Evolutionary conservation across 768 basidiomycete genomes (phyloP), one percentile per base, ranked within the genome.

Genomic region (Neoboletus magnificus): DNA sequence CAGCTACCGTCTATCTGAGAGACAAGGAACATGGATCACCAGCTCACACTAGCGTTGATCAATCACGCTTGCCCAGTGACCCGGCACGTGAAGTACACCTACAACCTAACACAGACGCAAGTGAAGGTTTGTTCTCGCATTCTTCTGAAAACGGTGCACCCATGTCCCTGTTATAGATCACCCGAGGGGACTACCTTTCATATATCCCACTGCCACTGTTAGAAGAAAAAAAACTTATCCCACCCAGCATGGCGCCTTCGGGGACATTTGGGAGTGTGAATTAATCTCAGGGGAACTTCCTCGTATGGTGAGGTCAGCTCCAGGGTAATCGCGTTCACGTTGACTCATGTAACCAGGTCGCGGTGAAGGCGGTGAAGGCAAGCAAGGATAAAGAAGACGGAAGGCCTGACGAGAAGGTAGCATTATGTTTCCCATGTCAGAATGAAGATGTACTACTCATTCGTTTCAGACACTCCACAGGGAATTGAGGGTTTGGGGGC

Each of bases 231-330:
- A 25, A 15, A 3, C 0, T 7, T 66, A 42, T 37, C 23, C 66
- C 20, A 50, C 37, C 18, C 42, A 23, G 3, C n/a, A 29, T 27
- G 67, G 67, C 6, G 29, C 9, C 15, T 68, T 57, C 25, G 67
- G 58, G 23, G 56, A 71, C 43, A 45, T 69, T 29, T 69, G 65
- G 59, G 53, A 59, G 47, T 71, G 67, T 10, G 57, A 61, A n/a
- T 41, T 66, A 23, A 48, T 58, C 22, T 55, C 41, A n/a, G 50
- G 33, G 20, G 43, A 23, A 22, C 33, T 42, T 13, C 23, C 29
- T 32, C 54, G 40, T 2, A 50, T 46, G 52, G 65, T 66, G 23
- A 23, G 50, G 23, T 23, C 22, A 9, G 11, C 35, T 43, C 3
- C 1, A 29, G 7, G 13, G 11, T n/a, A 40, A 49, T 29, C 11